Evolutionary conservation across 768 basidiomycete genomes (phyloP).

Genomic region (Termitomyces sp.): DNA sequence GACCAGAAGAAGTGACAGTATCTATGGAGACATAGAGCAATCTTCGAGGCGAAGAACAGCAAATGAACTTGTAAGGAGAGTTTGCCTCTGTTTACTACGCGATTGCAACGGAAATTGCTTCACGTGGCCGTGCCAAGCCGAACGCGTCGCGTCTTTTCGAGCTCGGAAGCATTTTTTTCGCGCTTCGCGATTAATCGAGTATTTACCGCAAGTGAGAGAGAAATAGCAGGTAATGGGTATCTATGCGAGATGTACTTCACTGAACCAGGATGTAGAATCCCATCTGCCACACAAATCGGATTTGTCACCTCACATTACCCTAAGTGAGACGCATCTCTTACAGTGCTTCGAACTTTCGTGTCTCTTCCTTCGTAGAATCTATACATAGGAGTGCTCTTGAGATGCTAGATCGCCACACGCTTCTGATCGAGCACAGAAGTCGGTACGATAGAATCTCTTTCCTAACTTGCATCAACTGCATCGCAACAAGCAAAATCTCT

Average conservation of each 20-base stretch:
- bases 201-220: too few species aligned
- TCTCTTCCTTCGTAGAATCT: not conserved
- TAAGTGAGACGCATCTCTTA: too few species aligned
- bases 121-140: slow-evolving; percentile 7
- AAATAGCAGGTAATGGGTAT: not conserved
- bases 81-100: slow-evolving; percentile 13
- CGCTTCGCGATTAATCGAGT: not conserved
- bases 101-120: slow-evolving; percentile 13
- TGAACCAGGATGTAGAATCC: not conserved
- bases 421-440: slow-evolving; percentile 2
- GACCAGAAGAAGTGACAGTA: slow-evolving; percentile 2
- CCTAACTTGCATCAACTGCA: not conserved
- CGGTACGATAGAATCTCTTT: not conserved
- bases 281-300: too few species aligned
- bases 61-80: slow-evolving; percentile 6
- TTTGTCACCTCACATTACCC: too few species aligned
- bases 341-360: not conserved
- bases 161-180: not conserved
- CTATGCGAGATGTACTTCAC: not conserved
- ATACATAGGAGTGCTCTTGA: not conserved
- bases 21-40: slow-evolving; percentile 6
- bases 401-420: not conserved
- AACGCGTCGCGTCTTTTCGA: not conserved
- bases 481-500: not conserved
- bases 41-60: not conserved